phyloP scores from a whole-genome alignment of 495 filamentous ascomycete species.

The Schizothecium vesticola region DNA sequence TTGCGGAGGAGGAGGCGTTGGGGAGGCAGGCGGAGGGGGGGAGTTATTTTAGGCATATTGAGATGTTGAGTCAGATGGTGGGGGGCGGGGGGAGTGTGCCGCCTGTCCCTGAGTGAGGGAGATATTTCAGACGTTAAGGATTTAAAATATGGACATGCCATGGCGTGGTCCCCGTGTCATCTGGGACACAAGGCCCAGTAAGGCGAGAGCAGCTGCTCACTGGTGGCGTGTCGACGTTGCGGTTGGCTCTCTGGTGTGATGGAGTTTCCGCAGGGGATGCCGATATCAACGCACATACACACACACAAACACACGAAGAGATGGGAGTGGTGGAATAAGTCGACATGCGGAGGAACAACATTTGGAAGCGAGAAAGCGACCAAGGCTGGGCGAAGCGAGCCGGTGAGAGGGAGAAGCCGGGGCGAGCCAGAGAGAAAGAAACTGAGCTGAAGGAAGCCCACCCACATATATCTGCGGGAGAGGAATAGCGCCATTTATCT shows the following conservation, averaged over 20 bases:
- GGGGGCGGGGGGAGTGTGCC: constrained; percentile 33
- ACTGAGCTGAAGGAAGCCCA: not conserved
- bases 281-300: not conserved
- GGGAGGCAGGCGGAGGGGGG: constrained; percentile 25
- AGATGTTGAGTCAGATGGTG: constrained; percentile 44
- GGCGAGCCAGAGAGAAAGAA: not conserved
- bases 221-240: not conserved
- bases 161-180: too few species aligned
- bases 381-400: not conserved
- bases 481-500: not conserved
- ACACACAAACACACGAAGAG: not conserved
- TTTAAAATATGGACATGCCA: not conserved
- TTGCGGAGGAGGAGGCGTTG: constrained; percentile 33
- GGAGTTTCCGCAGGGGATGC: not conserved
- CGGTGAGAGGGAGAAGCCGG: not conserved
- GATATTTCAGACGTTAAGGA: not conserved
- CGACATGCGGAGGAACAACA: not conserved
- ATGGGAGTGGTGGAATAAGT: not conserved
- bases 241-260: not conserved
- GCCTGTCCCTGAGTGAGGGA: constrained; percentile 16
- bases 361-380: not conserved
- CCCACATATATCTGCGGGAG: not conserved
- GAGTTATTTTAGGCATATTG: constrained; percentile 40
- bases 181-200: not conserved
- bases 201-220: not conserved